Conservation (phyloP, 2,329 filamentous ascomycete genomes). For the Byssochlamys sp. region DNA sequence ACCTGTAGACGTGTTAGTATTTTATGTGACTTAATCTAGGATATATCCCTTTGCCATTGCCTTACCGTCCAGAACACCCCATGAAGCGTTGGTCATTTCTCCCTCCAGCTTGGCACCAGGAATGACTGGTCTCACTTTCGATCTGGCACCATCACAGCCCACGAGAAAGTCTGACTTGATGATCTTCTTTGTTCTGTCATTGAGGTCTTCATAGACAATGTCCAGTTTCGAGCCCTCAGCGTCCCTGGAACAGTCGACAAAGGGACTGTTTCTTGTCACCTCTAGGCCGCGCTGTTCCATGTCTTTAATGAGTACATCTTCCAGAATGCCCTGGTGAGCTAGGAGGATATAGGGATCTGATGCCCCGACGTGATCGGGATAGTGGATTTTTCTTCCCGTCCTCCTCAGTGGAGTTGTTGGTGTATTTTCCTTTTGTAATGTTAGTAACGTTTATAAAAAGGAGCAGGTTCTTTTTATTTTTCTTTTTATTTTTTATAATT, state of each 20-base stretch:
- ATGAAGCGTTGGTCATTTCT: conserved; percentile 48
- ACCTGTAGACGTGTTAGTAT: conserved; percentile 7
- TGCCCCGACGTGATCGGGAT: conserved; percentile 46
- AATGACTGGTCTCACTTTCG: conserved; percentile 58
- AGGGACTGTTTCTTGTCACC: conserved; percentile 56
- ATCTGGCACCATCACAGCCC: conserved; percentile 65
- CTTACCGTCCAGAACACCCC: conserved; percentile 64
- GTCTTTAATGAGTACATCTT: conserved; percentile 60
- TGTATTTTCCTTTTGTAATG: conserved; percentile 15
- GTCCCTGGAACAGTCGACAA: conserved; percentile 45
- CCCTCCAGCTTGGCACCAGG: conserved; percentile 40
- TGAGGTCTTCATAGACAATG: conserved; percentile 31
- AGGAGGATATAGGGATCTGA: conserved; percentile 47
- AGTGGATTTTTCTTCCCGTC: conserved; percentile 58
- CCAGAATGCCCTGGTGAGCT: conserved; percentile 66
- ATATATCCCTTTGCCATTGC: conserved; percentile 7
- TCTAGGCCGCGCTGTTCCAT: conserved; percentile 54
- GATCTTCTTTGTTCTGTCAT: conserved; percentile 27
- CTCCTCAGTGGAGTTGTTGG: conserved; percentile 44
- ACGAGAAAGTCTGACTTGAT: conserved; percentile 56
- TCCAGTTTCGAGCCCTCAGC: conserved; percentile 30
- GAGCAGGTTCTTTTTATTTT: too few relatives aligned
- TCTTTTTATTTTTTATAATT: too few relatives aligned
- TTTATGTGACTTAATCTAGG: not conserved
- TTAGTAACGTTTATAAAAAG: not conserved